phyloP scores from a whole-genome alignment of 2,329 filamentous ascomycete genomes.

The Sporothrix pallida region DNA sequence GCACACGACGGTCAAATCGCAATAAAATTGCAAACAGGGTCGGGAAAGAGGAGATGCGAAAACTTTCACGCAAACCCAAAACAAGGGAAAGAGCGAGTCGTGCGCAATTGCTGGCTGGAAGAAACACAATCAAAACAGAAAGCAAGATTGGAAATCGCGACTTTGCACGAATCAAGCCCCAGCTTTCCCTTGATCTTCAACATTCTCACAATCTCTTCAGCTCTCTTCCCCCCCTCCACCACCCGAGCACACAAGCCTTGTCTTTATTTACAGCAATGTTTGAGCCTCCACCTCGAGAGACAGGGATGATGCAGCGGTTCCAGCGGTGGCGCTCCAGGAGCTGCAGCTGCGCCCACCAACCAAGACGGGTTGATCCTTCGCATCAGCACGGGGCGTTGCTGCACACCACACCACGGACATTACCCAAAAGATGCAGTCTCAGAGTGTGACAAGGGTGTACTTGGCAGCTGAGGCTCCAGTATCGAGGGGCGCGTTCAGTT shows the following conservation, averaged over 20 bases:
- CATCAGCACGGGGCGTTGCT: slow-evolving; percentile 10
- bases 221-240: neutral
- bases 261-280: neutral
- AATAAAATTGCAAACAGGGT: neutral
- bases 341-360: slow-evolving; percentile 25
- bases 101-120: neutral
- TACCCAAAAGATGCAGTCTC: neutral
- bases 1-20: neutral
- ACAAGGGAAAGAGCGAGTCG: neutral
- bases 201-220: neutral
- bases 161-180: neutral
- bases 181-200: neutral
- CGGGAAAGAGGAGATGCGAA: neutral
- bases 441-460: neutral
- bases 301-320: slow-evolving; percentile 9
- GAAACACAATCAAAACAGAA: neutral
- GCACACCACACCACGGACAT: neutral
- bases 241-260: slow-evolving; percentile 8
- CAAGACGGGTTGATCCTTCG: slow-evolving; percentile 3
- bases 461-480: slow-evolving; percentile 13
- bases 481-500: neutral
- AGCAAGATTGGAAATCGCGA: neutral
- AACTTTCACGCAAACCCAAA: neutral
- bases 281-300: slow-evolving; percentile 3
- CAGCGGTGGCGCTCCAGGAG: neutral